phyloP scores from a whole-genome alignment of 208 protist genomes.

The Acanthamoeba healyi region DNA sequence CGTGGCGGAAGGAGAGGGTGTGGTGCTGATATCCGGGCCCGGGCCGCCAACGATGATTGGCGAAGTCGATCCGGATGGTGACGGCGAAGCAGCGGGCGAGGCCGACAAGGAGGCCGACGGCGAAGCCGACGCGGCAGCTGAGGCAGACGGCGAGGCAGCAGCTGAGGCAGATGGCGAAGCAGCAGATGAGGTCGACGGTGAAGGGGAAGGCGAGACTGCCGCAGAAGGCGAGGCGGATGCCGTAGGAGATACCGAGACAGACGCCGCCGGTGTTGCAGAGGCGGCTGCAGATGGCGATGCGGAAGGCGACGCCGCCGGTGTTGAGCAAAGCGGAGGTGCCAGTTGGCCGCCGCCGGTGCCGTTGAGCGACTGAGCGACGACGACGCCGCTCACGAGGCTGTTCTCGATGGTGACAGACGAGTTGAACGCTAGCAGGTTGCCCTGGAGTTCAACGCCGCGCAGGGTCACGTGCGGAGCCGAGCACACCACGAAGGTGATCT shows the following conservation, averaged over 20 bases:
- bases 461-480: background rate
- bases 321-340: background rate
- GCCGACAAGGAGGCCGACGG: background rate
- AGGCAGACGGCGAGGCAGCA: background rate
- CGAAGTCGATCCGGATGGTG: too few species aligned
- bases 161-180: background rate
- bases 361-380: conserved; percentile 6
- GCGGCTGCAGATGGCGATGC: background rate
- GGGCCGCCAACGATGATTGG: too few species aligned
- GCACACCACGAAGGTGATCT: conserved; percentile 20
- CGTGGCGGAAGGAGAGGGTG: too few species aligned
- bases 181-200: background rate
- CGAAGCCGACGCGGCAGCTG: background rate
- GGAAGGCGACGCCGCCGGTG: background rate
- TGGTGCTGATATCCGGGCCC: too few species aligned
- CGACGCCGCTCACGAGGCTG: background rate
- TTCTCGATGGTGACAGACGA: conserved; percentile 34
- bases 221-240: background rate
- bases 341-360: conserved; percentile 1
- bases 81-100: background rate
- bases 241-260: background rate
- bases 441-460: background rate
- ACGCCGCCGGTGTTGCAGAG: background rate
- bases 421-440: conserved; percentile 35
- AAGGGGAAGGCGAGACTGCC: background rate